Evolutionary conservation across 495 filamentous ascomycete genomes (phyloP), one percentile per base, ranked within the genome.

Genomic region (Durotheca rogersii): DNA sequence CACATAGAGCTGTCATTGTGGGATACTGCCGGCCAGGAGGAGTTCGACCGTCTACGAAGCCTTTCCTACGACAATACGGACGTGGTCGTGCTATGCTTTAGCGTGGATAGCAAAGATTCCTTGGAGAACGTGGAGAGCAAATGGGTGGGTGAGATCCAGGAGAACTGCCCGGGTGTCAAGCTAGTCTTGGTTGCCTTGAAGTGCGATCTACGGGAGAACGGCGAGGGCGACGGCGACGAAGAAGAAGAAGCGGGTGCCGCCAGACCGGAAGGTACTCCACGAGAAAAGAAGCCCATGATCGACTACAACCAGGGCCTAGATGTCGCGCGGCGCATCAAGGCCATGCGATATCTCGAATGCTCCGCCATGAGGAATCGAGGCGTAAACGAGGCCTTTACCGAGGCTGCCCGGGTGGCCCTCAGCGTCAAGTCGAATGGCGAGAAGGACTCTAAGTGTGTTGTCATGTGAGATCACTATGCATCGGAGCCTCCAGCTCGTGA

Each of bases 21-120:
- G 93, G 93, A 98, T 72, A 98, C 93, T 0, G 93, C 93, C 20
- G 93, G 93, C 11, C 93, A 98, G 74, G 93, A 98, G 75, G 93
- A 98, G 82, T 98, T 97, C 73, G 93, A 98, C 72, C 87, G 93
- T 14, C 76, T 98, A 66, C 87, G 93, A 58, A 90, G 88, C 51
- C 82, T 98, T 11, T 95, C 90, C 47, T 98, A 98, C 74, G 94
- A 74, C 68, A 69, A 98, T 61, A 98, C 93, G 21, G 93, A 98
- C 64, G 83, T 93, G 12, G 93, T 98, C 44, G 96, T 98, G 87
- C 88, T 98, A 40, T 98, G 93, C 74, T 98, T 96, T 71, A 89
- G 86, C 66, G 91, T 97, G 63, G 93, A 97, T 68, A 93, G 86
- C 65, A 89, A 84, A 36, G 91, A 96, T 65, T 96, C 92, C 18